Percentiles rank a stretch among this genome's conserved stretches.
Conservation (phyloP, 805 yeast genomes). For the Saccharomyces paradoxus region DNA sequence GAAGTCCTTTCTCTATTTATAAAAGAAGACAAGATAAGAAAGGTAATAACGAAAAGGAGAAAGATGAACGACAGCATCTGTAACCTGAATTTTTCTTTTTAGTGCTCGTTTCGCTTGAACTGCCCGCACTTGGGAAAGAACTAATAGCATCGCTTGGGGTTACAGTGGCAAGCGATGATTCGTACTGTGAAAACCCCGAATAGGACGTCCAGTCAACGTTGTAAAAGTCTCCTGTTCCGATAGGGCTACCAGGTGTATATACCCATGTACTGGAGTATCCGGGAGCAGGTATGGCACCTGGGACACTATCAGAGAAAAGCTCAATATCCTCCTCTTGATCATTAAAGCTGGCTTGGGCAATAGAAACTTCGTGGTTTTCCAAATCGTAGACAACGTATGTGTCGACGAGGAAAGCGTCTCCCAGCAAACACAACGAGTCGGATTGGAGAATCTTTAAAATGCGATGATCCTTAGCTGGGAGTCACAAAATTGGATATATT, state of each 20-base stretch:
- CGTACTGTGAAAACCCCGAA: background rate
- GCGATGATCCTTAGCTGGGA: constrained; percentile 29
- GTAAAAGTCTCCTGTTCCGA: constrained; percentile 11
- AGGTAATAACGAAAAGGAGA: too few relatives aligned
- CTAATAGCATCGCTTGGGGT: too few relatives aligned
- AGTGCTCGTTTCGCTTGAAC: too few relatives aligned
- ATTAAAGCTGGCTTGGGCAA: constrained; percentile 41
- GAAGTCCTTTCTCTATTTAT: too few relatives aligned
- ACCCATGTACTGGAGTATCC: constrained; percentile 36
- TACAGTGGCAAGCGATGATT: background rate
- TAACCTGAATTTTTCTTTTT: too few relatives aligned
- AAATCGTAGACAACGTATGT: constrained; percentile 66
- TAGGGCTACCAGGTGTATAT: constrained; percentile 10
- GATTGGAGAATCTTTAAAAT: constrained; percentile 35
- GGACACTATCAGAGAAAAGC: constrained; percentile 36
- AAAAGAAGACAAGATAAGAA: too few relatives aligned
- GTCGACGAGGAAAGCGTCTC: constrained; percentile 57
- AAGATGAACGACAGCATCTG: too few relatives aligned
- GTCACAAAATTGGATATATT: constrained; percentile 34
- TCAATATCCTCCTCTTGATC: constrained; percentile 36
- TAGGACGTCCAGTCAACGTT: background rate
- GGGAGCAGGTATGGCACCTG: constrained; percentile 41
- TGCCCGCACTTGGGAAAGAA: too few relatives aligned
- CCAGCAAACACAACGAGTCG: constrained; percentile 35
- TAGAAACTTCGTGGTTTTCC: constrained; percentile 45